phyloP scores from a whole-genome alignment of 805 yeast genomes.

The Suhomyces tanzawaensis region DNA sequence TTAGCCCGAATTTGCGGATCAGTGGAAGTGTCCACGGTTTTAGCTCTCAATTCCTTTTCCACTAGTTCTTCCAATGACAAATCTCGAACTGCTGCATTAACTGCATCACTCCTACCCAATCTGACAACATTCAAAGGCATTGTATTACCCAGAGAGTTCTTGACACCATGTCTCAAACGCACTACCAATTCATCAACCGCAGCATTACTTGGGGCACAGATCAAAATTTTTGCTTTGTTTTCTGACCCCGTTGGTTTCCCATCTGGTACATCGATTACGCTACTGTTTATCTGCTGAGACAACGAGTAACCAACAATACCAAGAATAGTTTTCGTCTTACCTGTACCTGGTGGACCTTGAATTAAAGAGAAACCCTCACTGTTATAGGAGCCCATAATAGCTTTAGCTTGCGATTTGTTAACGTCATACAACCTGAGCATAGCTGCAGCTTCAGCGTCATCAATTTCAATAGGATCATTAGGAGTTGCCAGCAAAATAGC shows the following conservation, averaged over 20 bases:
- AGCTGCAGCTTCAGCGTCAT: constrained; percentile 36
- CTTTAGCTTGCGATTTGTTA: constrained; percentile 87
- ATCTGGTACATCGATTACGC: constrained; percentile 19
- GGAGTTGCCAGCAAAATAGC: constrained; percentile 70
- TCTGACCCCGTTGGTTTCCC: constrained; percentile 4
- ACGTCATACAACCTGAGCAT: constrained; percentile 55
- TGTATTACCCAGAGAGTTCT: constrained; percentile 49
- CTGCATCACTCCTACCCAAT: constrained; percentile 85
- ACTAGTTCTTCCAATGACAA: constrained; percentile 84
- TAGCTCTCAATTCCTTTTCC: constrained; percentile 53
- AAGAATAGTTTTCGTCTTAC: constrained; percentile 94
- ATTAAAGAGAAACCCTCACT: constrained; percentile 80
- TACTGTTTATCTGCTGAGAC: constrained; percentile 28
- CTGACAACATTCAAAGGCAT: constrained; percentile 74
- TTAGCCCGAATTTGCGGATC: constrained; percentile 50
- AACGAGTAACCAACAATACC: constrained; percentile 83
- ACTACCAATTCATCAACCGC: constrained; percentile 95
- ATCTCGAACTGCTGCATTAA: constrained; percentile 77
- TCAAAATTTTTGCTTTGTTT: constrained; percentile 53
- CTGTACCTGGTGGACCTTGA: constrained; percentile 97
- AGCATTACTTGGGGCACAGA: constrained; percentile 98
- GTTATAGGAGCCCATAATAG: constrained; percentile 70
- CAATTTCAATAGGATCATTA: constrained; percentile 34
- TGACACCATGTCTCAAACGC: constrained; percentile 74
- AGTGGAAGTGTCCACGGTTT: constrained; percentile 29